phyloP scores from a whole-genome alignment of 1,284 basidiomycete genomes.

The Megacollybia platyphylla region DNA sequence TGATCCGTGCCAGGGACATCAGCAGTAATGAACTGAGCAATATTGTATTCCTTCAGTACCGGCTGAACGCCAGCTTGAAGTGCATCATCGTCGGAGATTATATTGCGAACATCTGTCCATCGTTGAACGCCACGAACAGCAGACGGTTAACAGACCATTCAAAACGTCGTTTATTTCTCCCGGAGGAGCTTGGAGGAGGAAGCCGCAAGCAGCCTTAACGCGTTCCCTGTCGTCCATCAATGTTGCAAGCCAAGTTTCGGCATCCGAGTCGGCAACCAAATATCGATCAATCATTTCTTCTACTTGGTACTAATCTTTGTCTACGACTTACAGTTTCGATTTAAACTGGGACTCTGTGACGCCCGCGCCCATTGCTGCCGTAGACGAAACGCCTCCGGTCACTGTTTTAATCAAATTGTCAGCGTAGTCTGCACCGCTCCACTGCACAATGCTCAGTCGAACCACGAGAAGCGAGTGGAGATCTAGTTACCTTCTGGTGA shows the following conservation, averaged over 20 bases:
- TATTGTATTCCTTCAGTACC: slow-evolving; percentile 72
- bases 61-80: slow-evolving; percentile 70
- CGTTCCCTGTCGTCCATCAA: slow-evolving; percentile 49
- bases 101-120: slow-evolving; percentile 68
- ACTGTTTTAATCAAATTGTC: slow-evolving; percentile 90
- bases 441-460: slow-evolving; percentile 30
- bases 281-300: background rate
- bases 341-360: slow-evolving; percentile 87
- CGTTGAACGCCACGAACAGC: background rate
- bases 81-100: slow-evolving; percentile 74
- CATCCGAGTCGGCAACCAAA: background rate
- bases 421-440: slow-evolving; percentile 91
- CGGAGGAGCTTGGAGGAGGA: slow-evolving; percentile 83
- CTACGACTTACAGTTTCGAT: slow-evolving; percentile 31
- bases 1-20: slow-evolving; percentile 63
- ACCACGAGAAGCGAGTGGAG: slow-evolving; percentile 2
- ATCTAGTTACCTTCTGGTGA: slow-evolving; percentile 58
- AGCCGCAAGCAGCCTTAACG: slow-evolving; percentile 59
- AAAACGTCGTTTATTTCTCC: slow-evolving; percentile 94
- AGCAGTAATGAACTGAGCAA: slow-evolving; percentile 76
- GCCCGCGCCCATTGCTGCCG: slow-evolving; percentile 89
- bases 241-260: background rate
- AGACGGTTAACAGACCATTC: slow-evolving; percentile 43
- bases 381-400: slow-evolving; percentile 90
- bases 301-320: slow-evolving; percentile 10